Conservation (phyloP, 163 green algal species). For the Prototheca wickerhamii region DNA sequence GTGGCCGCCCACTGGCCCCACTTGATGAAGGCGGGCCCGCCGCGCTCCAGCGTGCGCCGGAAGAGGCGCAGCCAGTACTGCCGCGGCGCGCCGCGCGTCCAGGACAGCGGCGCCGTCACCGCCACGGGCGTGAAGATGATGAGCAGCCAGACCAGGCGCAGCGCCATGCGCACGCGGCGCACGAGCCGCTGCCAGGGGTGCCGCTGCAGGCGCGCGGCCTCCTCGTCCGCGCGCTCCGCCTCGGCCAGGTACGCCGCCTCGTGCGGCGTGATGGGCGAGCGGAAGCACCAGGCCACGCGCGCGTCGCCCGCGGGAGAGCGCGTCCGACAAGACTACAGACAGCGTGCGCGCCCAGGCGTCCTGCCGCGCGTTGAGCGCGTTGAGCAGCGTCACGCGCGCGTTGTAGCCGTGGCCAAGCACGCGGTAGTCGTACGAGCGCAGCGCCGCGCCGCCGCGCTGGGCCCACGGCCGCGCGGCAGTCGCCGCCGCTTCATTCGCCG, state of each 20-base stretch:
- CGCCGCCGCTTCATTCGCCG: no score
- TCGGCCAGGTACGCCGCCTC: background rate
- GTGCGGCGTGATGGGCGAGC: constrained; percentile 16
- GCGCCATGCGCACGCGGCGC: background rate
- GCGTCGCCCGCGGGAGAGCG: constrained; percentile 20
- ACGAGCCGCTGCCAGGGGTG: background rate
- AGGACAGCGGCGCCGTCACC: constrained; percentile 32
- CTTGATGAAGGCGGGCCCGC: constrained; percentile 76
- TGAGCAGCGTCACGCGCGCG: constrained; percentile 18
- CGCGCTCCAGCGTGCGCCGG: constrained; percentile 59
- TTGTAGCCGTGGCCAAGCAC: constrained; percentile 18
- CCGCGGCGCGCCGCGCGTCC: constrained; percentile 30
- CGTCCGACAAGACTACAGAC: constrained; percentile 19
- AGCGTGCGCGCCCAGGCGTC: background rate
- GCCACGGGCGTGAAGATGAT: constrained; percentile 56
- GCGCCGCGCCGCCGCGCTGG: background rate
- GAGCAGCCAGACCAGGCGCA: constrained; percentile 24
- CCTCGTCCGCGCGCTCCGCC: background rate
- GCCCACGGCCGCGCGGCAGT: background rate
- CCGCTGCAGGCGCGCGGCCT: background rate
- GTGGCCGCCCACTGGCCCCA: constrained; percentile 93
- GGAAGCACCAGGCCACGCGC: constrained; percentile 30
- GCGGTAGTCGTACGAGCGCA: constrained; percentile 4
- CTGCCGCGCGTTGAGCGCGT: constrained; percentile 25
- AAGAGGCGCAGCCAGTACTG: constrained; percentile 57